phyloP scores from a whole-genome alignment of 257 asterid species.

The Przewalskia tangutica region DNA sequence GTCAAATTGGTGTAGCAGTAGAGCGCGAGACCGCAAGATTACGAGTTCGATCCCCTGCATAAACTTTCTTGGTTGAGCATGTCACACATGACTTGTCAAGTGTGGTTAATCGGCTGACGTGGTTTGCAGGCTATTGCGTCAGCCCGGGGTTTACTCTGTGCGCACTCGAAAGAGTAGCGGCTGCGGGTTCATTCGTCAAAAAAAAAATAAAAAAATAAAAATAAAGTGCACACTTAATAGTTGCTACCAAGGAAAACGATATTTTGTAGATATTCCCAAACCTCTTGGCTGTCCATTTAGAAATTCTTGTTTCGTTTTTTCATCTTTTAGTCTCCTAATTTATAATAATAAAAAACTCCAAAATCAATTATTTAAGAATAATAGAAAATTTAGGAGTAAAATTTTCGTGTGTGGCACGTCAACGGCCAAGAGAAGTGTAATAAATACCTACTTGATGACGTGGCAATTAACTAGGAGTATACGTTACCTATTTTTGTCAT shows the following conservation, averaged over 20 bases:
- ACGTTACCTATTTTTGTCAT: background rate
- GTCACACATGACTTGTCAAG: too few species aligned
- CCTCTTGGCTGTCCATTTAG: background rate
- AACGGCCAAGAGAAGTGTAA: background rate
- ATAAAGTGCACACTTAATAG: background rate
- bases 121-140: too few species aligned
- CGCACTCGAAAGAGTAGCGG: too few species aligned
- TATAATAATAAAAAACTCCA: background rate
- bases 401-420: constrained; percentile 9
- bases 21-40: too few species aligned
- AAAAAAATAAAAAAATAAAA: too few species aligned
- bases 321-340: background rate
- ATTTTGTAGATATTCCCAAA: background rate
- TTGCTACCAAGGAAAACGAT: background rate
- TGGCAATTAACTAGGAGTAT: background rate
- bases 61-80: too few species aligned
- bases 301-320: background rate
- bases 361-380: background rate
- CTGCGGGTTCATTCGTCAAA: too few species aligned
- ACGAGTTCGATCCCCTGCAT: too few species aligned
- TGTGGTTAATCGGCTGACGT: too few species aligned
- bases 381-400: too few species aligned
- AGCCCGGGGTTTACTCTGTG: too few species aligned
- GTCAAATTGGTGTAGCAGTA: too few species aligned
- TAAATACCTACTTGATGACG: background rate